phyloP scores from a whole-genome alignment of 2,329 filamentous ascomycete species.

The Colletotrichum endophyticum region DNA sequence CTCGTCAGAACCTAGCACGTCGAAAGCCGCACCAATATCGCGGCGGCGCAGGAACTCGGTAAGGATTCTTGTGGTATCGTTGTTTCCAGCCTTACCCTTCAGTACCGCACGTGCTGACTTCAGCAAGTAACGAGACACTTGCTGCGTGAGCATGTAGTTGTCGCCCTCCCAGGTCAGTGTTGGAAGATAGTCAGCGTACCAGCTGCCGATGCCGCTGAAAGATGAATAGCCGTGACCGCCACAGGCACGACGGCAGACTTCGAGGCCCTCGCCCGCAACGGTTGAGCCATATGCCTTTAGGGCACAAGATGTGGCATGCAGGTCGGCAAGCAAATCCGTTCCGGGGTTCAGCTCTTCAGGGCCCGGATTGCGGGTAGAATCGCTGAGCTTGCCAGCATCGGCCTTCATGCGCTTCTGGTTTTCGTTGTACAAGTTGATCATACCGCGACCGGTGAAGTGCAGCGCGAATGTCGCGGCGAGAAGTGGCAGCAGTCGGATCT shows the following conservation, averaged over 20 bases:
- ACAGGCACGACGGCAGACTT: conserved; percentile 76
- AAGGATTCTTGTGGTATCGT: conserved; percentile 73
- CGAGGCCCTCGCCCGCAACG: conserved; percentile 75
- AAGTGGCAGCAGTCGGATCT: conserved; percentile 73
- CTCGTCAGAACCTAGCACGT: conserved; percentile 71
- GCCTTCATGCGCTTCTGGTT: conserved; percentile 71
- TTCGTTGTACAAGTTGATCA: conserved; percentile 76
- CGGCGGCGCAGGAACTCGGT: conserved; percentile 66
- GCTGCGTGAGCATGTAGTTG: conserved; percentile 84
- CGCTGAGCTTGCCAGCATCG: conserved; percentile 43
- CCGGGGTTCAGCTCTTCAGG: conserved; percentile 69
- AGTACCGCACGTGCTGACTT: conserved; percentile 76
- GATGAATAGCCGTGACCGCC: conserved; percentile 79
- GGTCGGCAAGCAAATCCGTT: conserved; percentile 72
- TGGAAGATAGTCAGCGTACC: conserved; percentile 80
- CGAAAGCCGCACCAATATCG: conserved; percentile 76
- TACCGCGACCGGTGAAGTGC: conserved; percentile 77
- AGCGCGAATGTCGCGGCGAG: conserved; percentile 78
- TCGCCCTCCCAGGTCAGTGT: conserved; percentile 75
- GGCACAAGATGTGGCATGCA: conserved; percentile 79
- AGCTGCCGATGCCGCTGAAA: conserved; percentile 77
- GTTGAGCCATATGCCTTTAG: conserved; percentile 76
- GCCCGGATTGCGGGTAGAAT: conserved; percentile 60
- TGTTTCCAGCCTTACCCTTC: conserved; percentile 61
- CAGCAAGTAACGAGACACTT: conserved; percentile 77